Evolutionary conservation across 139 green algal species (phyloP).

Genomic region (Chlorella vulgaris): DNA sequence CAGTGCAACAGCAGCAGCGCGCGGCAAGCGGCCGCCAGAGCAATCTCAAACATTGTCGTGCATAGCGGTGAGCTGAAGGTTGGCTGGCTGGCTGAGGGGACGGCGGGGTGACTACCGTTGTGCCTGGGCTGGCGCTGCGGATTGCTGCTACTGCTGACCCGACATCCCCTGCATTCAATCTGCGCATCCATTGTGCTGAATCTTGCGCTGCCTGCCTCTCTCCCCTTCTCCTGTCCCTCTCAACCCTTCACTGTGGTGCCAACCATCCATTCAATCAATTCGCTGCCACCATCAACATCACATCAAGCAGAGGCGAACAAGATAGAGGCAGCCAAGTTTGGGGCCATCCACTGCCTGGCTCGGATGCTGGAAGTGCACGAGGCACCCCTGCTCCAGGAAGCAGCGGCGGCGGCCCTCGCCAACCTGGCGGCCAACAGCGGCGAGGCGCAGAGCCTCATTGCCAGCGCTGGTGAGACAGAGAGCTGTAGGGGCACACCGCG

Average conservation of each 20-base stretch:
- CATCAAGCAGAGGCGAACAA: constrained; percentile 34
- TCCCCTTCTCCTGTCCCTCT: background rate
- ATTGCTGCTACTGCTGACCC: background rate
- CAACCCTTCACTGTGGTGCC: background rate
- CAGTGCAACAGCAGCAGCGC: constrained; percentile 20
- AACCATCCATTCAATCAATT: background rate
- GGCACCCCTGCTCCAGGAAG: constrained; percentile 22
- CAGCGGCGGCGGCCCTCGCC: constrained; percentile 33
- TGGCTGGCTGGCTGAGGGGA: background rate
- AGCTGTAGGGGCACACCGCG: background rate
- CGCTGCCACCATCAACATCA: background rate
- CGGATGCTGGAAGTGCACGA: constrained; percentile 23
- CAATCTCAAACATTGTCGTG: constrained; percentile 40
- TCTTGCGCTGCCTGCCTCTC: background rate
- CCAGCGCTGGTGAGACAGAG: background rate
- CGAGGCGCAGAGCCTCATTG: constrained; percentile 25
- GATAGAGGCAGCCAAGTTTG: constrained; percentile 33
- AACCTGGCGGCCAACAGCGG: constrained; percentile 48
- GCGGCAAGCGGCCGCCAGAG: constrained; percentile 35
- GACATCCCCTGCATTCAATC: too few species aligned
- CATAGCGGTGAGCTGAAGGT: constrained; percentile 5
- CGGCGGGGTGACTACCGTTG: too few species aligned
- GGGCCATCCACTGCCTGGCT: constrained; percentile 15
- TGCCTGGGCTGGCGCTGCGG: too few species aligned
- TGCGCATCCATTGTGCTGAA: too few species aligned